Evolutionary conservation across 495 filamentous ascomycete species (phyloP).

Genomic region (Pseudevernia furfuracea): DNA sequence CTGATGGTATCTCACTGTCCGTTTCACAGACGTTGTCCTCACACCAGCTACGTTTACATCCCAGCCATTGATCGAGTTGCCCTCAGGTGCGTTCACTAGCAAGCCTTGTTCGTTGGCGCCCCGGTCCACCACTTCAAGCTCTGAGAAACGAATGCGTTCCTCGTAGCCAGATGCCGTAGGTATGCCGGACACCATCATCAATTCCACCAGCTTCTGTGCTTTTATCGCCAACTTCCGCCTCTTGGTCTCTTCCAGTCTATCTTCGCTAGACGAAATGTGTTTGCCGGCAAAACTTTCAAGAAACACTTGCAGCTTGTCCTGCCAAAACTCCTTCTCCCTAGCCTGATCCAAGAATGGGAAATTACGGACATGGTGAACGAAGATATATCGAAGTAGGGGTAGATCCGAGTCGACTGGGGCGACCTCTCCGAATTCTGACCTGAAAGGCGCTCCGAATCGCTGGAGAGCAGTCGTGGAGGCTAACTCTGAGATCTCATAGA

Average conservation of each 20-base stretch:
- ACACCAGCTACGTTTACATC: conserved; percentile 94
- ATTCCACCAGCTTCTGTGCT: conserved; percentile 86
- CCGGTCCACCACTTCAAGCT: conserved; percentile 91
- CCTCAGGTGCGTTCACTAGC: conserved; percentile 77
- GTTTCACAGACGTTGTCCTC: conserved; percentile 67
- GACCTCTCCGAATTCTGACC: conserved; percentile 84
- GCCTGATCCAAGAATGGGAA: conserved; percentile 96
- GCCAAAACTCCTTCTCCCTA: conserved; percentile 98
- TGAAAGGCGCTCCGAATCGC: conserved; percentile 92
- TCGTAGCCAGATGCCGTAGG: conserved; percentile 95
- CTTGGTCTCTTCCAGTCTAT: conserved; percentile 93
- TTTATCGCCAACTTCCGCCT: conserved; percentile 84
- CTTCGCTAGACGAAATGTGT: conserved; percentile 92
- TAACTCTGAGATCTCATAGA: conserved; percentile 81
- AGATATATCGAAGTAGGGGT: conserved; percentile 90
- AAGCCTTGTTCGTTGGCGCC: conserved; percentile 86
- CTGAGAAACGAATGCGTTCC: conserved; percentile 89
- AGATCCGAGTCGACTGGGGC: conserved; percentile 89
- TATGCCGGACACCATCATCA: conserved; percentile 99
- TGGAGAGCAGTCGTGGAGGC: conserved; percentile 90
- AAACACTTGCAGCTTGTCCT: conserved; percentile 94
- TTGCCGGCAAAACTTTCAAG: conserved; percentile 97
- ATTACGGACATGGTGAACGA: conserved; percentile 94
- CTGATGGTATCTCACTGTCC: conserved; percentile 81
- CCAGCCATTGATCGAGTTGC: conserved; percentile 88